Percentiles rank a stretch among this genome's conserved stretches.
Evolutionary conservation across 441 rosid species (phyloP).

Genomic region (Pelargonium citronellum): DNA sequence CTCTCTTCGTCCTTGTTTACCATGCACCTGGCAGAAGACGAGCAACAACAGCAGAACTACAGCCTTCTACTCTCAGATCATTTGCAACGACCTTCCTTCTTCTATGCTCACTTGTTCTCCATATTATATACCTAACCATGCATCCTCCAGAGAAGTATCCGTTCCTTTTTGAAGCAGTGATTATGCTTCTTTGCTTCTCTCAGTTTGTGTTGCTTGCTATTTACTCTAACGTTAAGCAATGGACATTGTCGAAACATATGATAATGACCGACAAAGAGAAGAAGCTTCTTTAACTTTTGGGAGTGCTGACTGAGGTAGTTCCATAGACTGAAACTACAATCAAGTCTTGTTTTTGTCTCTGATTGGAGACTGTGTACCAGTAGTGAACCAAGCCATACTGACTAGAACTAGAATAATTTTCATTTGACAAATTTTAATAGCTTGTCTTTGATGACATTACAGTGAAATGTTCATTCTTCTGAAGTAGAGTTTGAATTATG

Average conservation of each 20-base stretch:
- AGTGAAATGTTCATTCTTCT: too few species aligned
- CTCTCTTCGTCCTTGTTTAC: constrained; percentile 48
- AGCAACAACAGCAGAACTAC: constrained; percentile 12
- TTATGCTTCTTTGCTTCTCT: constrained; percentile 74
- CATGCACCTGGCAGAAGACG: constrained; percentile 30
- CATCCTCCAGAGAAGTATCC: constrained; percentile 71
- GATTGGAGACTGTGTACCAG: too few species aligned
- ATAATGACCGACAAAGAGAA: background rate
- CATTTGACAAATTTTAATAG: too few species aligned
- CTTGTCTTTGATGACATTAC: too few species aligned
- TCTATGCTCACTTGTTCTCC: constrained; percentile 50
- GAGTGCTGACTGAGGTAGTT: background rate
- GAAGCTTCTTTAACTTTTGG: background rate
- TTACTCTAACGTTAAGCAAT: constrained; percentile 36
- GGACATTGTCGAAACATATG: constrained; percentile 2
- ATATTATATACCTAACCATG: constrained; percentile 45
- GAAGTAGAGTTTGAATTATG: too few species aligned
- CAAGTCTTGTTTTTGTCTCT: too few species aligned
- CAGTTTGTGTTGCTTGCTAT: constrained; percentile 46
- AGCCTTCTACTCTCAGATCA: constrained; percentile 19
- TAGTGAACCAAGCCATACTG: too few species aligned
- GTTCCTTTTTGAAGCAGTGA: constrained; percentile 76
- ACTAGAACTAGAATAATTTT: too few species aligned
- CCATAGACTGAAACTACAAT: background rate
- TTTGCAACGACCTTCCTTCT: constrained; percentile 25